Evolutionary conservation across 2,329 filamentous ascomycete species (phyloP), one percentile per base, ranked within the genome.

Genomic region (Apiospora malaysiana): DNA sequence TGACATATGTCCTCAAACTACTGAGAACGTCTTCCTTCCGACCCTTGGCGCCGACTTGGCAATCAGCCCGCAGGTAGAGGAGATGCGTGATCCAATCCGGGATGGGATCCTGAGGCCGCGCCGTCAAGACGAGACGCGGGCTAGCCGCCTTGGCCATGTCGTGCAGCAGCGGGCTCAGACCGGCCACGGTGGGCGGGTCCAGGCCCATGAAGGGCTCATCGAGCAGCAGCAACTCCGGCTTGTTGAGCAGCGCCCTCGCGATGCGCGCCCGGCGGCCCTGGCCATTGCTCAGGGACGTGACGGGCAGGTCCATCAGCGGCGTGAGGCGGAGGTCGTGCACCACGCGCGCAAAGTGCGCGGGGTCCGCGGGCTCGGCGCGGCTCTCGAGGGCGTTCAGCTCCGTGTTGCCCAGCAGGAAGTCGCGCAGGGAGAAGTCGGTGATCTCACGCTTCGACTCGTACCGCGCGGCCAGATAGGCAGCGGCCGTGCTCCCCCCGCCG

Each of bases 161-260:
- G 73, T 89, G 83, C 27, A 98, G 83, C 66, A 98, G 84, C 0
- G 87, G 86, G 51, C 93, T 95, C 75, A 98, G 83, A 1, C 88
- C 88, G 16, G 88, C 85, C 16, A 93, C 88, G 0, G 94, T 97
- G 7, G 91, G 91, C 18, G 95, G 96, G 80, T 98, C 96, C 21
- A 99, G 85, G 0, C 96, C 95, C 93, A 98, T 97, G 78, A 98
- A 98, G 0, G 96, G 95, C 76, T 97, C 95, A 81, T 99, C 96
- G 2, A 97, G 85, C 69, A 98, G 85, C 72, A 99, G 79, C 14
- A 97, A 87, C 80, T 97, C 93, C 0, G 96, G 96, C 69, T 88
- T 87, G 8, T 86, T 90, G 71, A 98, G 85, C 68, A 99, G 82
- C 0, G 95, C 94, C 76, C 94, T 93, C 1, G 94, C 96, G 75